These are phyloP conservation scores for Myriosclerotinia duriaeana DNA, from an alignment of 2,329 filamentous ascomycete species.

Conservation along the genomic window DNA sequence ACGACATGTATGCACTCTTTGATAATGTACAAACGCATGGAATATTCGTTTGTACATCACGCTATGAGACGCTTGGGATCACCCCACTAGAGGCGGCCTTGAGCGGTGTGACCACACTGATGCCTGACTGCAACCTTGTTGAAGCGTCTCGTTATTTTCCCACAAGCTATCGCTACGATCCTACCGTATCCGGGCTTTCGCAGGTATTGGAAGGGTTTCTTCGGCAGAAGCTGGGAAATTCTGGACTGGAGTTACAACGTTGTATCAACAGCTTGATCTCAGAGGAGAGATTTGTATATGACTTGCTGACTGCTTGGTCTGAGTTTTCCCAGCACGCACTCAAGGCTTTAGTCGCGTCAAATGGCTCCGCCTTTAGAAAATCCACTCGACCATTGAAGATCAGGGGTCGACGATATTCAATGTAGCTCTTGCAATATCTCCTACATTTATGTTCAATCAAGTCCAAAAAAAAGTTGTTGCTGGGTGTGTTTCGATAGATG, in stretches of 20 bases:
- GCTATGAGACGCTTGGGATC: slow-evolving; percentile 28
- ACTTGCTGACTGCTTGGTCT: slow-evolving; percentile 20
- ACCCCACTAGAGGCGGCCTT: slow-evolving; percentile 27
- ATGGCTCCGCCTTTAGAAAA: neutral
- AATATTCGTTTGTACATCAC: slow-evolving; percentile 29
- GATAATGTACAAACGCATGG: slow-evolving; percentile 21
- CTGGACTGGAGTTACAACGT: slow-evolving; percentile 12
- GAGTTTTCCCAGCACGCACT: slow-evolving; percentile 24
- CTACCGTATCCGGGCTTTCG: slow-evolving; percentile 10
- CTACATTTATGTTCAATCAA: neutral
- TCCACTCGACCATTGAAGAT: slow-evolving; percentile 11
- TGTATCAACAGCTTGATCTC: slow-evolving; percentile 22
- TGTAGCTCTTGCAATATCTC: slow-evolving; percentile 8
- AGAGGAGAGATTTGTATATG: slow-evolving; percentile 21
- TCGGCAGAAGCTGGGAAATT: neutral
- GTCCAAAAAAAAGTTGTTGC: neutral
- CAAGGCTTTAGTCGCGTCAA: neutral
- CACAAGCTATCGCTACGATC: slow-evolving; percentile 21
- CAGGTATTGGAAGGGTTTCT: slow-evolving; percentile 14
- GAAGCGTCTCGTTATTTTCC: slow-evolving; percentile 29
- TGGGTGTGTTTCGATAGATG: neutral
- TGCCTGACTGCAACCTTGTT: slow-evolving; percentile 24
- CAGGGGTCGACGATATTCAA: slow-evolving; percentile 17
- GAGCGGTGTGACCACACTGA: slow-evolving; percentile 27
- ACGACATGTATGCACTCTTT: slow-evolving; percentile 28